Percentiles rank a stretch among this genome's conserved stretches.
These are phyloP conservation scores for Cajanus cajan DNA, from an alignment of 306 rosid genomes.

Conservation along the genomic window DNA sequence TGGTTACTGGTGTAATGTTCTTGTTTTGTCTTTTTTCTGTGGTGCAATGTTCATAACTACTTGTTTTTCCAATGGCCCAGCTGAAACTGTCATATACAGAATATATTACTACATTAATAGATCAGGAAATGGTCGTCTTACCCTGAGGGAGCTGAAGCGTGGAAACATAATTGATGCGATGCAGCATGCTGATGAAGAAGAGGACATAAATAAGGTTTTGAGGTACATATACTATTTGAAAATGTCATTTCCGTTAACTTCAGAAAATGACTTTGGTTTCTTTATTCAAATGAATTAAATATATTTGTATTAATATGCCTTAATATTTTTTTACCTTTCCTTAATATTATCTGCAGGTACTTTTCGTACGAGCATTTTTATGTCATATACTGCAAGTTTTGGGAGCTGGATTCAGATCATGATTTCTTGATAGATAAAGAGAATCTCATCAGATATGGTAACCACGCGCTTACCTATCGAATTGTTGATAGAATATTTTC, in stretches of 20 bases:
- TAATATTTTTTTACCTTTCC: neutral
- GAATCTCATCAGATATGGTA: constrained; percentile 97
- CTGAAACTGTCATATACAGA: constrained; percentile 98
- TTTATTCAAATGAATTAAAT: constrained; percentile 6
- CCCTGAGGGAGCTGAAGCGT: constrained; percentile 93
- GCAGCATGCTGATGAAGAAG: constrained; percentile 99
- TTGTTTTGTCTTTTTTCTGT: neutral
- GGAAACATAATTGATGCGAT: constrained; percentile 96
- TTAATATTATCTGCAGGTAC: constrained; percentile 53
- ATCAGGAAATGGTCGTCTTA: constrained; percentile 84
- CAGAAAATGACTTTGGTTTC: neutral
- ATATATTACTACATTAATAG: constrained; percentile 96
- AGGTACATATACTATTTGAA: constrained; percentile 53
- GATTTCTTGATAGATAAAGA: constrained; percentile 98
- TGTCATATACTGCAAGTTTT: constrained; percentile 98
- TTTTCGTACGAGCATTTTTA: constrained; percentile 98
- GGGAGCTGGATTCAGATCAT: constrained; percentile 99
- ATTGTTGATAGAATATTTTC: constrained; percentile 99
- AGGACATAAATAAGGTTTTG: constrained; percentile 97
- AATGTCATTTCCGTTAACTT: constrained; percentile 18
- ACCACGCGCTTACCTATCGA: constrained; percentile 96
- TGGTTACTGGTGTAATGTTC: constrained; percentile 13
- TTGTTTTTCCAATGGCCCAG: constrained; percentile 65
- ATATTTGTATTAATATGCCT: constrained; percentile 1
- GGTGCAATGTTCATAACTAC: constrained; percentile 30